Evolutionary conservation across 129 eudicot genomes (phyloP), one percentile per base, ranked within the genome.

Genomic region (Chrysanthemum makinoi): DNA sequence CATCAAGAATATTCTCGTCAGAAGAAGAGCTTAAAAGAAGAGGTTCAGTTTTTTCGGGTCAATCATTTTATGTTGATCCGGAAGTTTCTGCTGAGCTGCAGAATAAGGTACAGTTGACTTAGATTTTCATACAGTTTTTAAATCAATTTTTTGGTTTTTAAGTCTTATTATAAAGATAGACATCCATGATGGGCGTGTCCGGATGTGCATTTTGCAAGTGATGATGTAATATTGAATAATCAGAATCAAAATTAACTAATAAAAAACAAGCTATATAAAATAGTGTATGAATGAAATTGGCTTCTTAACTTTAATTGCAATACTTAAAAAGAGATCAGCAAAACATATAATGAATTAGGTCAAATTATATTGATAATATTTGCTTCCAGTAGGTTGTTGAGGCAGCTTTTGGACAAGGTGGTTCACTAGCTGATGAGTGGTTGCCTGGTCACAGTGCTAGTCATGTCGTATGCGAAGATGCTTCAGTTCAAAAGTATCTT

Each of bases 381-480:
- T 51, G 72, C 49, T 78, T 54, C 62, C 51, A 64, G 78, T 78
- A 93, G 97, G 95, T 94, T 70, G 80, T 73, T 43, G 96, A 89
- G 75, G 84, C 90, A 72, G 87, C 86, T 43, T 80, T 79, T 47
- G 82, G 78, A 44, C 89, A 83, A 75, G 98, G 97, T 72, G 88
- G 86, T 60, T 80, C 75, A 6, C 48, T 86, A 35, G 78, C 84
- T 55, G 83, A 86, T 56, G 82, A 80, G 69, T 94, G 98, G 97
- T 80, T 82, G 77, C 78, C 85, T 44, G 94, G 93, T 80, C 85
- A 80, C 81, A 81, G 71, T 79, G 93, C 85, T 30, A 90, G 82
- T 80, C 85, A 87, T 81, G 87, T 94, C 4, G 97, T 94, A 17
- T 94, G 98, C 62, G 98, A 94, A 81, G 93, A 88, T 66, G 65